A percentile compares a stretch with the other conserved stretches of the same genome.
Conservation (phyloP, 192 early-diverging fungal species). For the Jimgerdemannia flammicorona region DNA sequence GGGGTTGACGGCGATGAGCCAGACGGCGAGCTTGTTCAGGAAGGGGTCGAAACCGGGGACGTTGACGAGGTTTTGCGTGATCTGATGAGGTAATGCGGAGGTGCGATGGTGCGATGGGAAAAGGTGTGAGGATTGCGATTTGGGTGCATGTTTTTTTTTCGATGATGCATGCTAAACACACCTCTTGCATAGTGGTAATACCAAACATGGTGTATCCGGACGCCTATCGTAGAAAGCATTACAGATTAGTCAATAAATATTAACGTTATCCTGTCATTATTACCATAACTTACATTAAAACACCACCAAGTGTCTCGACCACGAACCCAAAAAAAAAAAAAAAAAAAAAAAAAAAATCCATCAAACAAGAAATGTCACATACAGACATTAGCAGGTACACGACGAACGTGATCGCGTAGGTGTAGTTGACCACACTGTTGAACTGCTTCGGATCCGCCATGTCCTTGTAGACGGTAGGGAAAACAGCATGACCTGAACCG, state of each 20-base stretch:
- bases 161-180: slow-evolving; percentile 12
- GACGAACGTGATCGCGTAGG: slow-evolving; percentile 44
- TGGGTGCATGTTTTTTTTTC: neutral
- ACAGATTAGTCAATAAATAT: too few species aligned
- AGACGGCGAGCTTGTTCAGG: slow-evolving; percentile 54
- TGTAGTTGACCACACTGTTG: slow-evolving; percentile 46
- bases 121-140: too few species aligned
- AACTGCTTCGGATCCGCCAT: slow-evolving; percentile 53
- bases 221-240: neutral
- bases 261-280: too few species aligned
- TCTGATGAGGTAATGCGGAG: slow-evolving; percentile 18
- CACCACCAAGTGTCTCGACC: too few species aligned
- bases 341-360: too few species aligned
- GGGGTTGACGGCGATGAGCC: slow-evolving; percentile 63
- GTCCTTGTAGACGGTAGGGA: slow-evolving; percentile 67
- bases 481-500: slow-evolving; percentile 54
- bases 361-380: too few species aligned
- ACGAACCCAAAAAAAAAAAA: too few species aligned
- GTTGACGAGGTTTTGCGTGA: slow-evolving; percentile 64
- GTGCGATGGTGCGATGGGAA: too few species aligned
- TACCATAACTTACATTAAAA: too few species aligned
- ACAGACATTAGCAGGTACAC: slow-evolving; percentile 51
- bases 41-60: slow-evolving; percentile 47
- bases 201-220: slow-evolving; percentile 75
- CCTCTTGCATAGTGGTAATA: slow-evolving; percentile 47